A percentile compares a stretch with the other conserved stretches of the same genome.
Evolutionary conservation across 257 asterid species (phyloP).

Genomic region (Solanum commersonii): DNA sequence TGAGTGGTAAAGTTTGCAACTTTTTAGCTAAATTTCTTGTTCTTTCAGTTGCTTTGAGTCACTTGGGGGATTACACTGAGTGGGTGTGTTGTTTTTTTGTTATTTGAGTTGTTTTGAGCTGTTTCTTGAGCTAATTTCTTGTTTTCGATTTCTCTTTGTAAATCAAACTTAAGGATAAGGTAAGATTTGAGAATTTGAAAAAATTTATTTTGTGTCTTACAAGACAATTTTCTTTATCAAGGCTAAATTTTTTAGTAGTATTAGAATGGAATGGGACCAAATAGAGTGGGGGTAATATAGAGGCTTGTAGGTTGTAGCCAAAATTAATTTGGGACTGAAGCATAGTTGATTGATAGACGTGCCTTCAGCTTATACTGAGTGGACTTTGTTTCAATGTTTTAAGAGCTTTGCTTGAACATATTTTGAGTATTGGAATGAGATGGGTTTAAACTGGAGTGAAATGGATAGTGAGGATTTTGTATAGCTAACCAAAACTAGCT

Average conservation of each 20-base stretch:
- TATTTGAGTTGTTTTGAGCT: not conserved
- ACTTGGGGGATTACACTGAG: not conserved
- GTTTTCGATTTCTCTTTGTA: not conserved
- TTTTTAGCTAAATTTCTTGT: not conserved
- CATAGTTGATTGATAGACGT: not conserved
- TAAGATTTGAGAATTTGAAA: not conserved
- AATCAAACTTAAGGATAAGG: not conserved
- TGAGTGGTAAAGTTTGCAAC: not conserved
- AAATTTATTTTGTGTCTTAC: not conserved
- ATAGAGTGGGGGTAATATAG: not conserved
- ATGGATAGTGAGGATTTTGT: not conserved
- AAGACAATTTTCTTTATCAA: not conserved
- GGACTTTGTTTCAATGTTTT: not conserved
- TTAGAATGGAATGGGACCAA: not conserved
- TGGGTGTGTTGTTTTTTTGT: not conserved
- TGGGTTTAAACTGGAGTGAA: not conserved
- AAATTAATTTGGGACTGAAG: not conserved
- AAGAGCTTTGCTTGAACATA: not conserved
- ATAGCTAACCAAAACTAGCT: not conserved
- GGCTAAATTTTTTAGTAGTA: not conserved
- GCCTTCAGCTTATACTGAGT: not conserved
- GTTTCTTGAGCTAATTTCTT: not conserved
- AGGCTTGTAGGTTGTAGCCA: not conserved
- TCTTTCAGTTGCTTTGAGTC: not conserved
- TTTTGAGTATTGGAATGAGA: not conserved